Conservation (phyloP, 2,329 filamentous ascomycete genomes). For the Hypoxylon sp. region DNA sequence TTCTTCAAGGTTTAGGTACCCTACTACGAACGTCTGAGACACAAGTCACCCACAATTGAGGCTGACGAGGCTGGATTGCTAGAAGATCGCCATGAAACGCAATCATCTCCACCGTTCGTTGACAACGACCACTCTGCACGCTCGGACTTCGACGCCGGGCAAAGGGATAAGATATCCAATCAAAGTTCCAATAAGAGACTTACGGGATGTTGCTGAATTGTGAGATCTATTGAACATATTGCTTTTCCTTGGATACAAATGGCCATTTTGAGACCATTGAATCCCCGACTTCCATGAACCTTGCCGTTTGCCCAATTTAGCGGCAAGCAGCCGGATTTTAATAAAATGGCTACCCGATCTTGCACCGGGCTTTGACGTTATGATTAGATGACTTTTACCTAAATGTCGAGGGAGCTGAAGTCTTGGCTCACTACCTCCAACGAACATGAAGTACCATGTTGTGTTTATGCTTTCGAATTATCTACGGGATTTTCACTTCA, state of each 20-base stretch:
- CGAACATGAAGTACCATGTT: conserved; percentile 3
- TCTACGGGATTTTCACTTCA: conserved; percentile 15
- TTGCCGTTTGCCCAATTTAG: conserved; percentile 40
- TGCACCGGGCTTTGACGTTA: conserved; percentile 16
- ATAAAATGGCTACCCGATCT: conserved; percentile 15
- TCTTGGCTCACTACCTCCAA: conserved; percentile 13
- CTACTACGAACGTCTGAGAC: conserved; percentile 37
- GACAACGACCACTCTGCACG: conserved; percentile 6
- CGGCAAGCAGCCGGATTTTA: conserved; percentile 33
- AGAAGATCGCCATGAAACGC: conserved; percentile 26
- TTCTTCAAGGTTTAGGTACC: conserved; percentile 19
- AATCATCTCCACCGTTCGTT: conserved; percentile 11
- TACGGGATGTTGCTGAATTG: conserved; percentile 15
- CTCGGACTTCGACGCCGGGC: not conserved
- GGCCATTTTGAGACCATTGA: conserved; percentile 21
- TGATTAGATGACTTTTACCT: conserved; percentile 9
- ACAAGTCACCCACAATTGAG: conserved; percentile 19
- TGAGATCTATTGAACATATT: conserved; percentile 27
- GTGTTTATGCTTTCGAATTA: conserved; percentile 25
- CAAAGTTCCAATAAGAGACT: conserved; percentile 17
- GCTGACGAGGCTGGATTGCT: conserved; percentile 39
- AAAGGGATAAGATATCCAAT: conserved; percentile 1
- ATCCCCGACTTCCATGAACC: conserved; percentile 37
- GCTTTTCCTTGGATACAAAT: conserved; percentile 29
- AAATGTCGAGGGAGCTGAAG: conserved; percentile 5